Evolutionary conservation across 805 yeast species (phyloP), one percentile per base, ranked within the genome.

Genomic region (Ogataea chonburiensis): DNA sequence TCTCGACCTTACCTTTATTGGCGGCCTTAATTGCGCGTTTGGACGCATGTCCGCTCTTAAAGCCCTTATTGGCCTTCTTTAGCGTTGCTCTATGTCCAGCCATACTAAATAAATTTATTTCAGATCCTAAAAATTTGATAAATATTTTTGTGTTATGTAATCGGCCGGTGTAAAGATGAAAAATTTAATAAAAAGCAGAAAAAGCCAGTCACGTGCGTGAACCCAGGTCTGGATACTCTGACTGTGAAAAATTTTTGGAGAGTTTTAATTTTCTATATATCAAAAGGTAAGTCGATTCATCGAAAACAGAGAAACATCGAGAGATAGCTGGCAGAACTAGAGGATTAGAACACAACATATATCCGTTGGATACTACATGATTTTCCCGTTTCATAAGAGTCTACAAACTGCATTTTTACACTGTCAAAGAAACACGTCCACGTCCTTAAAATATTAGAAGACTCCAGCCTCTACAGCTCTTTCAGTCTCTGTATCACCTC

Each of bases 1-100:
- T 84, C 55, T 89, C 98, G 22, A 91, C 86, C 60, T 87, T 89
- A 43, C 98, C 98, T 55, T 84, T 89, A 52, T 68, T 68, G 41
- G 77, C 69, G 46, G 86, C 85, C 57, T 88, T 94, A 53, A 91
- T 61, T 22, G 88, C 77, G 42, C 96, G 84, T 57, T 93, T 93
- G 10, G 95, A 77, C 14, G 96, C 76, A 68, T 93, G 98, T 57
- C 81, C 84, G 3, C 95, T 77, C 59, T 93, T 94, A 72, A 87
- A 94, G 7, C 89, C 74, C 66, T 93, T 93, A 54, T 91, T 95
- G 31, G 79, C 79, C 55, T 80, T 81, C 62, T 87, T 91, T 28
- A 86, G 65, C 3, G 95, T 78, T 9, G 91, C 71, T 58, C 98
- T 75, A 59, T 93, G 98, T 52, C 85, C 85, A 29, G 83, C 86